A percentile compares a stretch with the other conserved stretches of the same genome.
These are phyloP conservation scores for Lichina pygmaea DNA, from an alignment of 495 filamentous ascomycete genomes.

Conservation along the genomic window DNA sequence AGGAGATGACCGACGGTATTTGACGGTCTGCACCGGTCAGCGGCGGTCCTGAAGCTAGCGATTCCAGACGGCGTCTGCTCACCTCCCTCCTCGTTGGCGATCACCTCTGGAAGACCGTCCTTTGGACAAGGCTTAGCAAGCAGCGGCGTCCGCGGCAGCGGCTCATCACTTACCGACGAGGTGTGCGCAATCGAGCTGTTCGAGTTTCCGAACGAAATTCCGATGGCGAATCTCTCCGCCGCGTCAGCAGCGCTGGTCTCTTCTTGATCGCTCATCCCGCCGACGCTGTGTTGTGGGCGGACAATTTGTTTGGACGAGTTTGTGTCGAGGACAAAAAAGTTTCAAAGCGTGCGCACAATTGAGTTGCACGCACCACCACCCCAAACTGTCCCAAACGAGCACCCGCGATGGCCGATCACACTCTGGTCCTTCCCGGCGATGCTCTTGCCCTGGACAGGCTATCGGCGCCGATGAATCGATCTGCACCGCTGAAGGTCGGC, in stretches of 20 bases:
- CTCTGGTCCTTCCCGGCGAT: slow-evolving; percentile 57
- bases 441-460: slow-evolving; percentile 28
- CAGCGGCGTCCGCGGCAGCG: not conserved
- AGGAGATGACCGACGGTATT: slow-evolving; percentile 83
- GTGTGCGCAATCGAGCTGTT: slow-evolving; percentile 91
- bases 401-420: slow-evolving; percentile 9
- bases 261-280: slow-evolving; percentile 24
- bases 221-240: slow-evolving; percentile 51
- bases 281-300: too few relatives aligned
- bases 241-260: slow-evolving; percentile 13
- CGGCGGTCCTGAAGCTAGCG: not conserved
- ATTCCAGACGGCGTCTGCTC: slow-evolving; percentile 8
- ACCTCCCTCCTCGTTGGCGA: slow-evolving; percentile 98
- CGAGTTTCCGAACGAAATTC: slow-evolving; percentile 92
- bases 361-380: too few relatives aligned
- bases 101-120: slow-evolving; percentile 90
- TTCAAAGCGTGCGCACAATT: not conserved
- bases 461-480: slow-evolving; percentile 31
- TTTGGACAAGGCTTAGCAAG: slow-evolving; percentile 8
- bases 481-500: slow-evolving; percentile 51
- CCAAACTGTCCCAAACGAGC: slow-evolving; percentile 8
- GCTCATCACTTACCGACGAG: slow-evolving; percentile 21
- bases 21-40: slow-evolving; percentile 46
- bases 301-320: too few relatives aligned
- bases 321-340: too few relatives aligned